Evolutionary conservation across 1,284 basidiomycete species (phyloP), one percentile per base, ranked within the genome.

Genomic region (Macrocystidia cucumis): DNA sequence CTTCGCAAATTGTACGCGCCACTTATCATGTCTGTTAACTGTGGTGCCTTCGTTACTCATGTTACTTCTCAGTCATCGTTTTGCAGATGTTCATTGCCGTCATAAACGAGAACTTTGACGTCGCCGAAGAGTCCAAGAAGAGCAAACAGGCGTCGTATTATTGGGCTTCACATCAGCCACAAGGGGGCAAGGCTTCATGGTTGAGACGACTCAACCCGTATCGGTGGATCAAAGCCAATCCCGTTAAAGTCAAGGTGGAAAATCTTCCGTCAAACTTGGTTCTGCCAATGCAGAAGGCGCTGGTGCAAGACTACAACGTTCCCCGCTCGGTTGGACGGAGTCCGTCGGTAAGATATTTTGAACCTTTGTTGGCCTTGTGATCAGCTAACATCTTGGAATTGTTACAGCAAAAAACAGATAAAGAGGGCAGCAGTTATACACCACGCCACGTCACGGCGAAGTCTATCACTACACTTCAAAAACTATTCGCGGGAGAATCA

Each of bases 51-150:
- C 4, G 12, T n/a, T 36, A 16, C 33, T 47, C 14, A 34, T 36
- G 35, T 46, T 40, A 45, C 35, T 22, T n/a, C 36, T 71, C 43
- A 91, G 91, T 93, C 64, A 91, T 97, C 50, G 70, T 98, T n/a
- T 58, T 96, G 38, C 92, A 97, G 51, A 90, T 98, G 83, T 97
- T 98, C 65, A 92, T 98, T 51, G 95, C 93, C 22, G 93, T 98
- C 35, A 93, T 98, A 69, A 92, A 96, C 57, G 93, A 97, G 65
- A 97, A 96, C 59, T 98, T 98, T 49, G 74, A 85, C 28, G 78
- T 97, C 3, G 91, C 91, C 0, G 95, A 98, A 52, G 90, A 95
- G 54, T 74, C 82, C 30, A 97, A 96, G 62, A 78, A 83, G 38
- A 74, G 77, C 30, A 75, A 85, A 45, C 95, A 98, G 57, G 78